Evolutionary conservation across 2,329 filamentous ascomycete genomes (phyloP).

Genomic region (Ophiostoma pallidulum): DNA sequence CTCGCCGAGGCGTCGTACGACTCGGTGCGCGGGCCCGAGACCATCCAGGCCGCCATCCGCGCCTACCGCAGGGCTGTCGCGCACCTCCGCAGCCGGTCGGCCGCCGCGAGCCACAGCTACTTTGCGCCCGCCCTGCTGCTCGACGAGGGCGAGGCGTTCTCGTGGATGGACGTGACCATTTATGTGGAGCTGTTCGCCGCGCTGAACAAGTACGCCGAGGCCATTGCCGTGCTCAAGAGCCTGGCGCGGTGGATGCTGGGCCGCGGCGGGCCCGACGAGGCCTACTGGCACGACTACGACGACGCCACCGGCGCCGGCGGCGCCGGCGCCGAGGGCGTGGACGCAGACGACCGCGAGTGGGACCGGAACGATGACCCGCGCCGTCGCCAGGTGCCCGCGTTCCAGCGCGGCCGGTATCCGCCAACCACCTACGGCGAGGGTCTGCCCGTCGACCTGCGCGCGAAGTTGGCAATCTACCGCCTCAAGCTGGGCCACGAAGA

Average conservation of each 20-base stretch:
- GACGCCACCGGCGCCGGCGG: too few species aligned
- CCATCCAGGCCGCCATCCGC: constrained; percentile 32
- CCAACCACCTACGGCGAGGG: constrained; percentile 57
- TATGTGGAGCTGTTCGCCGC: constrained; percentile 74
- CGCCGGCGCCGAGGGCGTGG: constrained; percentile 44
- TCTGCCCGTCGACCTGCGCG: constrained; percentile 71
- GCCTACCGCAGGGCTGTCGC: constrained; percentile 42
- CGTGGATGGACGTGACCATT: constrained; percentile 78
- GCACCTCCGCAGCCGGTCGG: constrained; percentile 24
- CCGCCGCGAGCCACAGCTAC: constrained; percentile 11
- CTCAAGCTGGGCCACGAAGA: constrained; percentile 56
- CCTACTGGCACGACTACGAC: constrained; percentile 63
- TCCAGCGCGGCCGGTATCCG: constrained; percentile 43
- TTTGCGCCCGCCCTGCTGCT: constrained; percentile 15
- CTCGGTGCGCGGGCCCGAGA: constrained; percentile 34
- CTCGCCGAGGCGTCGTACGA: constrained; percentile 49
- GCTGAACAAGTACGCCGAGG: constrained; percentile 52
- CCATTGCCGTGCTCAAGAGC: constrained; percentile 59
- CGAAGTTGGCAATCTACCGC: constrained; percentile 78
- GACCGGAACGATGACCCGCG: constrained; percentile 60
- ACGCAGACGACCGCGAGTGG: constrained; percentile 78
- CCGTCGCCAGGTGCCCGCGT: constrained; percentile 52
- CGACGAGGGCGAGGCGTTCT: constrained; percentile 31
- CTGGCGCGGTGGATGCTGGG: constrained; percentile 77
- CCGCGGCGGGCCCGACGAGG: constrained; percentile 50